Conservation (phyloP, 495 filamentous ascomycete genomes). For the Friedmanniomyces simplex region DNA sequence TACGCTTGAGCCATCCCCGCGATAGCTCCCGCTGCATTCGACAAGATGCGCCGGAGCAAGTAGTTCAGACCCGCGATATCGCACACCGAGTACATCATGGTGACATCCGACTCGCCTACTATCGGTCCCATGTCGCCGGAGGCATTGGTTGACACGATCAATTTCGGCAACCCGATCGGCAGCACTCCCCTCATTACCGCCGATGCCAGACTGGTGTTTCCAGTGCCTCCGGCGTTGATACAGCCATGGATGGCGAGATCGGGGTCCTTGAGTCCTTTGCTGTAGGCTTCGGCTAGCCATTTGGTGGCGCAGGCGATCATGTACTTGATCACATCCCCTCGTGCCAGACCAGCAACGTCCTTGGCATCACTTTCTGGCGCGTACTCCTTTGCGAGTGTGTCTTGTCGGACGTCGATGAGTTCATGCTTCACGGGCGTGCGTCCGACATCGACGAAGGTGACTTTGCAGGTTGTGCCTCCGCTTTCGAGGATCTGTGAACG, state of each 20-base stretch:
- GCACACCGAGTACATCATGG: constrained; percentile 59
- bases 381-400: constrained; percentile 26
- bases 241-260: constrained; percentile 41
- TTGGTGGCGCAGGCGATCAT: constrained; percentile 37
- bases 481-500: constrained; percentile 28
- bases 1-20: constrained; percentile 45
- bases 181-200: constrained; percentile 47
- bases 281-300: constrained; percentile 30
- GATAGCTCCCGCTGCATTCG: constrained; percentile 51
- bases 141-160: constrained; percentile 60
- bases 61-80: constrained; percentile 57
- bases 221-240: constrained; percentile 46
- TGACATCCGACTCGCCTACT: constrained; percentile 56
- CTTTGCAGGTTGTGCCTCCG: constrained; percentile 15
- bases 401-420: constrained; percentile 39
- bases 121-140: constrained; percentile 48
- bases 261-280: constrained; percentile 5
- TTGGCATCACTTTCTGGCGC: background rate
- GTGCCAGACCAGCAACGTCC: constrained; percentile 28
- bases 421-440: constrained; percentile 33
- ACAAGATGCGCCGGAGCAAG: constrained; percentile 44
- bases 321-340: constrained; percentile 40
- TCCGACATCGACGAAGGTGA: constrained; percentile 50
- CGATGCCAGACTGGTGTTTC: constrained; percentile 47
- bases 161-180: constrained; percentile 55